phyloP scores from a whole-genome alignment of 345 rosid species.

The Salix purpurea region DNA sequence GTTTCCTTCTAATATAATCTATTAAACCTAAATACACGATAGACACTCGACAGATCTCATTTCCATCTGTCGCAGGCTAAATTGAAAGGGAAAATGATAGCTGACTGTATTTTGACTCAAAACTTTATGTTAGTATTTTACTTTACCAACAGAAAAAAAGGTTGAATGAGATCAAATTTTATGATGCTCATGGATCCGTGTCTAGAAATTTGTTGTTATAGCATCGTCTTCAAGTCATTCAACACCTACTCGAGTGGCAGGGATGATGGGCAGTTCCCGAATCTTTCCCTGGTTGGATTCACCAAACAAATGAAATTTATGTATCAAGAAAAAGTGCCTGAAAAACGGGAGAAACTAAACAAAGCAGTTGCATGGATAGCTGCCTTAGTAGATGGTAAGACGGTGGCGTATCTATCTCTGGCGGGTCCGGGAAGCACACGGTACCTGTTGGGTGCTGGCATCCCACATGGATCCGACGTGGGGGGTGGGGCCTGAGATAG shows the following conservation, averaged over 20 bases:
- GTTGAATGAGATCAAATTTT: not conserved
- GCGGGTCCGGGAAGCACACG: conserved; percentile 6
- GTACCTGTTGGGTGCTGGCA: not conserved
- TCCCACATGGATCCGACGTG: conserved; percentile 5
- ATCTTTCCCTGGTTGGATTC: not conserved
- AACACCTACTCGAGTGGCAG: not conserved
- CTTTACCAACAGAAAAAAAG: not conserved
- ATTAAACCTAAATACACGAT: not conserved
- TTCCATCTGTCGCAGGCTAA: not conserved
- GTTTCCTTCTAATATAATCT: not conserved
- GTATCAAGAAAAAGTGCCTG: not conserved
- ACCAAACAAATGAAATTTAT: not conserved
- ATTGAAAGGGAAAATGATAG: not conserved
- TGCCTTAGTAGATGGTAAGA: not conserved
- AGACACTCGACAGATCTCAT: not conserved
- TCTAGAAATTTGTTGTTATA: conserved; percentile 8
- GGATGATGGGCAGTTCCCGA: not conserved
- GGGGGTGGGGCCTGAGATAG: not conserved
- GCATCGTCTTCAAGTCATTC: conserved; percentile 21
- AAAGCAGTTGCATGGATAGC: not conserved
- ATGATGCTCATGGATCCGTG: not conserved
- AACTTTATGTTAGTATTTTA: not conserved
- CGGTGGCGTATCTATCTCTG: conserved; percentile 6
- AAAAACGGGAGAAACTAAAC: not conserved
- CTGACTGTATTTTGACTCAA: not conserved